These are phyloP conservation scores for Penicillium sp. DNA, from an alignment of 2,329 filamentous ascomycete genomes.

Conservation along the genomic window DNA sequence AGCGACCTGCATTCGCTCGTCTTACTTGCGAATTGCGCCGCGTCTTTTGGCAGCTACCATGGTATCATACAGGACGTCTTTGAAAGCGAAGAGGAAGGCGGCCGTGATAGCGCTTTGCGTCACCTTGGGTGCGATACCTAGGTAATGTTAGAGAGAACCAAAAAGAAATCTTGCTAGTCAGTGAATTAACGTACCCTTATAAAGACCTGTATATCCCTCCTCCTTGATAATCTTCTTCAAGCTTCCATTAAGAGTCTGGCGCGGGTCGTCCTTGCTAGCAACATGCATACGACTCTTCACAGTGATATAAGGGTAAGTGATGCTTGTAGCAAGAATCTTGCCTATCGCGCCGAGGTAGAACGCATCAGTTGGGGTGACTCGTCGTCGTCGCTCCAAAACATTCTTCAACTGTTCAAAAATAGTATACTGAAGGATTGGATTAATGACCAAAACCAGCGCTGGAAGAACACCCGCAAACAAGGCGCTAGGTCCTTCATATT, in stretches of 20 bases:
- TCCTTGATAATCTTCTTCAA: constrained; percentile 76
- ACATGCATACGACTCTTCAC: constrained; percentile 98
- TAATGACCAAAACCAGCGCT: constrained; percentile 90
- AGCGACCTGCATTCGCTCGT: background rate
- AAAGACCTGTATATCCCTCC: constrained; percentile 88
- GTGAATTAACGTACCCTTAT: constrained; percentile 67
- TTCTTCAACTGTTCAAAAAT: constrained; percentile 99
- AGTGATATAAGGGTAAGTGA: constrained; percentile 98
- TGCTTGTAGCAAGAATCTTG: constrained; percentile 87
- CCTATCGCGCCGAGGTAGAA: constrained; percentile 90
- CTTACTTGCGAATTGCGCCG: constrained; percentile 28
- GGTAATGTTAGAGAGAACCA: constrained; percentile 11
- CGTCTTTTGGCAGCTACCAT: constrained; percentile 35
- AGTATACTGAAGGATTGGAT: constrained; percentile 97
- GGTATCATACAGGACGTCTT: constrained; percentile 83
- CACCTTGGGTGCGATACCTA: constrained; percentile 93
- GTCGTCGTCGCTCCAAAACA: constrained; percentile 67
- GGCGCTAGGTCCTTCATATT: constrained; percentile 76
- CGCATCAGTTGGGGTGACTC: constrained; percentile 78
- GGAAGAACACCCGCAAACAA: constrained; percentile 92
- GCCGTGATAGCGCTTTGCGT: constrained; percentile 95
- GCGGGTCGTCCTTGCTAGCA: constrained; percentile 68
- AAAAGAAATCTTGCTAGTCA: constrained; percentile 7
- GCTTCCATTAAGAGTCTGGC: constrained; percentile 74
- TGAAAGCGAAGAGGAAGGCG: constrained; percentile 95